phyloP scores from a whole-genome alignment of 1,284 basidiomycete genomes.

The Spongispora temasekensis region DNA sequence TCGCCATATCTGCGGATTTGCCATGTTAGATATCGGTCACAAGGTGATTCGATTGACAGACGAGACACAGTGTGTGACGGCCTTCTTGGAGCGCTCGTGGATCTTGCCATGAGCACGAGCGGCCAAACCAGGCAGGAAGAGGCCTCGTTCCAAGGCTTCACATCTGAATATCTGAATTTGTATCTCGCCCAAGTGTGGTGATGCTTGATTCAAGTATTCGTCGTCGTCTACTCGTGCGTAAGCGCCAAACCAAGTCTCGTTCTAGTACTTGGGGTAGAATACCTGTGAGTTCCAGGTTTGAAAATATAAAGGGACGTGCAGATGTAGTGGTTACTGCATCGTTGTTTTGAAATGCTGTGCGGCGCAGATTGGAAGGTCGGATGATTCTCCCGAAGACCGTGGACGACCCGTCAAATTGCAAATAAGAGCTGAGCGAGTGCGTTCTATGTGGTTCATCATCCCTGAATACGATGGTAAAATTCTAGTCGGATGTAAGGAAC shows the following conservation, averaged over 20 bases:
- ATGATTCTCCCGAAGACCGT: too few species aligned
- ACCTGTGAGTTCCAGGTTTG: conserved; percentile 37
- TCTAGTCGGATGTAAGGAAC: conserved; percentile 11
- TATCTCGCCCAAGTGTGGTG: conserved; percentile 24
- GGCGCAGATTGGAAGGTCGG: not conserved
- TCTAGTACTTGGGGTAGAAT: not conserved
- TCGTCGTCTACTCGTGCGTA: conserved; percentile 32
- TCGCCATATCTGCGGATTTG: conserved; percentile 23
- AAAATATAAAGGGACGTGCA: conserved; percentile 28
- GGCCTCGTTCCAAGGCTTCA: not conserved
- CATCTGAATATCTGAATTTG: conserved; percentile 19
- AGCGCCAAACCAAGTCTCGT: conserved; percentile 1
- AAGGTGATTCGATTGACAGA: conserved; percentile 18
- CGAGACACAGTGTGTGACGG: conserved; percentile 38
- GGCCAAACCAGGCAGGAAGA: not conserved
- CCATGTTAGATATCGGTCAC: not conserved
- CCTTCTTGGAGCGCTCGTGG: conserved; percentile 43
- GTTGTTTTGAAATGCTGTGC: conserved; percentile 7
- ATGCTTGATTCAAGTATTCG: conserved; percentile 21
- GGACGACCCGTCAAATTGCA: conserved; percentile 21
- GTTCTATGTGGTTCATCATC: conserved; percentile 15
- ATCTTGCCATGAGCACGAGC: conserved; percentile 24
- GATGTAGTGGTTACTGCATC: conserved; percentile 18
- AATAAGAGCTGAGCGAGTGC: conserved; percentile 12
- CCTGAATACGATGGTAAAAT: conserved; percentile 20